Conservation (phyloP, 345 rosid species). For the Psidium guajava region DNA sequence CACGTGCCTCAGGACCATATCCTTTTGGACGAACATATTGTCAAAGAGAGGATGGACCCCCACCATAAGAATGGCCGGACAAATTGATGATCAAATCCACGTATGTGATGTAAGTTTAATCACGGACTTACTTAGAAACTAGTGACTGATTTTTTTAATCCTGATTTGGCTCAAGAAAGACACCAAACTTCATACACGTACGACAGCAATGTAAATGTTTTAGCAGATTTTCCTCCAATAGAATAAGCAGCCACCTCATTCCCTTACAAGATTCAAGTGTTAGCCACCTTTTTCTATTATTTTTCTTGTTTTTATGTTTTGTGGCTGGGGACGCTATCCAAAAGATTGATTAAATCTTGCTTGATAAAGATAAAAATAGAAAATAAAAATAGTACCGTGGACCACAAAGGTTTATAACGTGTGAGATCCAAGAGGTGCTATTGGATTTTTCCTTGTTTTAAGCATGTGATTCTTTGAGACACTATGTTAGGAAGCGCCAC, state of each 20-base stretch:
- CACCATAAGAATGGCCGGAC: neutral
- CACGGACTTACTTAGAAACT: conserved; percentile 1
- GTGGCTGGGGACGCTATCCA: neutral
- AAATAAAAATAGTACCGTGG: neutral
- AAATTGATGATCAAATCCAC: neutral
- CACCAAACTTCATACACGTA: neutral
- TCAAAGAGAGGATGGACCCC: neutral
- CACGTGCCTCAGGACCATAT: conserved; percentile 1
- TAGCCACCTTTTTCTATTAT: neutral
- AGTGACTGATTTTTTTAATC: neutral
- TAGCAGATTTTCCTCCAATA: neutral
- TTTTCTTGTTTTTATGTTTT: neutral
- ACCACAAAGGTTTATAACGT: neutral
- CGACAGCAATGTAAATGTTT: neutral
- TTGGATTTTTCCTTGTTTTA: neutral
- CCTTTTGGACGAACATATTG: neutral
- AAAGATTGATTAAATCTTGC: neutral
- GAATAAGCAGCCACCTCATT: neutral
- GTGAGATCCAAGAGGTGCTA: neutral
- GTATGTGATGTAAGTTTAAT: neutral
- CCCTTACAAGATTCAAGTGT: neutral
- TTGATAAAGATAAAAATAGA: neutral
- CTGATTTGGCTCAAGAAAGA: neutral
- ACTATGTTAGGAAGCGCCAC: neutral
- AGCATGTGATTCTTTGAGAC: neutral